Base-by-base conservation (phyloP, 2,329 filamentous ascomycete genomes). In the Lachnum nothofagi region DNA sequence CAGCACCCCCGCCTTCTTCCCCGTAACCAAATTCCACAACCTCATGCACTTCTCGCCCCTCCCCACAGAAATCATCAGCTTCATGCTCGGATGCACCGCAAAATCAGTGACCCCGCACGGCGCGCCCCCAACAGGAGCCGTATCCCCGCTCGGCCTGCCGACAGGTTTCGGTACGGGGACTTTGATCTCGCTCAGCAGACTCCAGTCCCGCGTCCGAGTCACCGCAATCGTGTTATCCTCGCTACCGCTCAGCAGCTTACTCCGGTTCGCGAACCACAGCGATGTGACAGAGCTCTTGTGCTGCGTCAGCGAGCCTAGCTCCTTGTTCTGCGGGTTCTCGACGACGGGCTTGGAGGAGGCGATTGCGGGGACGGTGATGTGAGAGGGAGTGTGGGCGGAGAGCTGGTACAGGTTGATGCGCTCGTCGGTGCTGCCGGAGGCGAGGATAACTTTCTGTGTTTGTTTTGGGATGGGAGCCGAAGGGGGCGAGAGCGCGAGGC, bases 1-100 rank as follows among this genome's bases (percentile, higher is more conserved):
- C 59, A 98, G 72, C 44, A 95, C 91, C 24, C 91, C 89, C 1
- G 91, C 91, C 72, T 95, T 96, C 72, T 91, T 95, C 14, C 91
- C 93, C 2, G 91, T 97, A 57, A 97, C 90, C 55, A 98, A 68
- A 64, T 98, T 97, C 93, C 93, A 98, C 56, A 97, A 69, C 56
- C 93, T 76, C 87, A 98, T 94, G 63, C 85, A 89, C 56, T 82
- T 83, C 72, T 98, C 93, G 56, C 90, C 90, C 61, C 85, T 88
- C 58, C 88, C 86, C 7, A 97, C 90, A 60, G 82, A 94, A 52
- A 98, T 82, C 88, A 97, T 95, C 43, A 98, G 74, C 71, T 96
- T 97, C 79, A 95, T 88, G 67, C 88, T 94, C 0, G 93, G 91
- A 66, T 98, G 93, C 22, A 98, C 86, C 2, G 91, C 89, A 67